Evolutionary conservation across 73 alveolate genomes (phyloP), one percentile per base, ranked within the genome.

Genomic region (Tetrahymena thermophila): DNA sequence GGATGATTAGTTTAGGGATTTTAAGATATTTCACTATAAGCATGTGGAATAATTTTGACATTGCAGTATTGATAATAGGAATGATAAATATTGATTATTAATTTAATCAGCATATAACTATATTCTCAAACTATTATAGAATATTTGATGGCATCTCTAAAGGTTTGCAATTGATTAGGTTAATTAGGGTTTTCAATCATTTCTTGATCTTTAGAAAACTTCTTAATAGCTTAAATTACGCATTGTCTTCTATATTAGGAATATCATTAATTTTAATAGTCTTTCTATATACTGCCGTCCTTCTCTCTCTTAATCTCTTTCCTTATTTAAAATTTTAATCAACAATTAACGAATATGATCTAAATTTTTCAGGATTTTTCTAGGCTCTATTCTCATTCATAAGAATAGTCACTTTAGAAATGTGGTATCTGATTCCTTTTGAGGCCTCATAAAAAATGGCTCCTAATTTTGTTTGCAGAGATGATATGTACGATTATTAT

Each of bases 401-500:
- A 31, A 95, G 94, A 93, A 94, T 95, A 9, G 95, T 94, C 14
- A 95, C 95, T 55, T 43, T 94, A 17, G 97, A 95, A 56, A 50
- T 89, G 93, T 95, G 97, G 97, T 95, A 56, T 85, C 23, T 57
- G 25, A 43, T 95, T 16, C 55, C 94, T 55, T 35, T 43, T 11
- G 97, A 95, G 35, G 56, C 97, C 15, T 25, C 94, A 15, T 95
- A 95, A 37, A 84, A 43, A 34, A 56, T 85, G 85, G 57, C 93
- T 35, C 97, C 97, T 34, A 34, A 95, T 37, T 95, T 89, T 89
- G 94, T 85, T 14, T 95, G 97, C 85, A 95, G 89, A 71, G 94
- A 35, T 95, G 93, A 95, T 85, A 95, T 95, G 97, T 43, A 44
- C 37, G 94, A 85, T 6, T 95, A 43, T 43, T 38, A 43, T 43